Percentiles rank a stretch among this genome's conserved stretches.
These are phyloP conservation scores for Suaeda aralocaspica DNA, from an alignment of 148 eudicot genomes.

Conservation along the genomic window DNA sequence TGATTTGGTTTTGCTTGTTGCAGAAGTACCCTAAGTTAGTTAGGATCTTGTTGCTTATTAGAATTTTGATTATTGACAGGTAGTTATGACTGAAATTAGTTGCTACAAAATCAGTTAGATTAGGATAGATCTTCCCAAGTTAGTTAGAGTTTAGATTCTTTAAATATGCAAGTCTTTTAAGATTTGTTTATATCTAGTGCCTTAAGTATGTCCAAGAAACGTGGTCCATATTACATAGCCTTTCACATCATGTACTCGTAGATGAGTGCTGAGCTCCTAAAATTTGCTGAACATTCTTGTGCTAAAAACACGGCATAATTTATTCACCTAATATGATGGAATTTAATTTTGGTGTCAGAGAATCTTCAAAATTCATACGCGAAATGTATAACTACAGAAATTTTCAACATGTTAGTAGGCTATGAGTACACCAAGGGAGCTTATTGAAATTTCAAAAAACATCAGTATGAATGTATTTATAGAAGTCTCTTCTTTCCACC, in stretches of 20 bases:
- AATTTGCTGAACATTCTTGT: neutral
- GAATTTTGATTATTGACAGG: too few species aligned
- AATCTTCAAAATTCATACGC: neutral
- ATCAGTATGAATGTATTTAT: neutral
- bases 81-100: too few species aligned
- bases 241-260: neutral
- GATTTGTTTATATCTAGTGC: too few species aligned
- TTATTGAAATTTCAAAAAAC: neutral
- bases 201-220: too few species aligned
- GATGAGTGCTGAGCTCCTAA: neutral
- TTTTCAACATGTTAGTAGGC: neutral
- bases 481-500: neutral
- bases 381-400: neutral
- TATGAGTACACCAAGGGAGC: neutral
- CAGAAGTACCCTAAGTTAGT: too few species aligned
- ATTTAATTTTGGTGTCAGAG: neutral
- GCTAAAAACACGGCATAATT: neutral
- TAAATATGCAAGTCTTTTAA: too few species aligned
- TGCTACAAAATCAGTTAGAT: too few species aligned
- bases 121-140: too few species aligned
- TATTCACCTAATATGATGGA: neutral
- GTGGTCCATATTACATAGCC: too few species aligned
- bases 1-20: too few species aligned
- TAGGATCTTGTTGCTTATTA: too few species aligned
- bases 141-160: too few species aligned